Conservation (phyloP, 1,139 yeast species). For the Candida smagusa region DNA sequence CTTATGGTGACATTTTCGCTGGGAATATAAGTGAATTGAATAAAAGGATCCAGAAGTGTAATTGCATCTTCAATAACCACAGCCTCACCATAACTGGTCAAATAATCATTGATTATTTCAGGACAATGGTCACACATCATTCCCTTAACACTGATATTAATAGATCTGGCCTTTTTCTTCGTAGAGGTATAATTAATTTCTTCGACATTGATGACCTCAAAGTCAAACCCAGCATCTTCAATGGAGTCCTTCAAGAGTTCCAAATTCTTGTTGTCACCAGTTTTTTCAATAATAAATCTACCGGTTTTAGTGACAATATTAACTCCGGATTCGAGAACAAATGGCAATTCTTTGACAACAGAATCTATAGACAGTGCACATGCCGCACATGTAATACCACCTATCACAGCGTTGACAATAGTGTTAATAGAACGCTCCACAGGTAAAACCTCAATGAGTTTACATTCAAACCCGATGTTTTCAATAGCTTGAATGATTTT, state of each 20-base stretch:
- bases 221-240: slow-evolving; percentile 68
- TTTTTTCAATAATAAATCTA: slow-evolving; percentile 49
- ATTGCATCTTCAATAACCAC: slow-evolving; percentile 55
- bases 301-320: slow-evolving; percentile 62
- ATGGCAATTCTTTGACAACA: slow-evolving; percentile 50
- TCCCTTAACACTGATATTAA: slow-evolving; percentile 58
- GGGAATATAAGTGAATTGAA: slow-evolving; percentile 65
- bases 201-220: slow-evolving; percentile 38
- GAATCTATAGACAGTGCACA: slow-evolving; percentile 57
- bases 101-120: slow-evolving; percentile 45
- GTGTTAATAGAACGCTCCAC: slow-evolving; percentile 45
- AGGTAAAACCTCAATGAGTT: slow-evolving; percentile 58
- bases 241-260: slow-evolving; percentile 44
- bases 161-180: slow-evolving; percentile 48
- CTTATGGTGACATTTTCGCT: slow-evolving; percentile 53
- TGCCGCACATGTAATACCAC: slow-evolving; percentile 75
- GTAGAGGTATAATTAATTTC: slow-evolving; percentile 45
- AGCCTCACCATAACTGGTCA: slow-evolving; percentile 54
- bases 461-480: slow-evolving; percentile 58
- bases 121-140: slow-evolving; percentile 77
- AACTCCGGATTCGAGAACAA: slow-evolving; percentile 51
- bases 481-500: slow-evolving; percentile 43
- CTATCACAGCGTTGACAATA: slow-evolving; percentile 58
- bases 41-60: slow-evolving; percentile 52
- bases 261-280: slow-evolving; percentile 23